phyloP scores from a whole-genome alignment of 1,139 yeast species.

The Blastobotrys indianensis region DNA sequence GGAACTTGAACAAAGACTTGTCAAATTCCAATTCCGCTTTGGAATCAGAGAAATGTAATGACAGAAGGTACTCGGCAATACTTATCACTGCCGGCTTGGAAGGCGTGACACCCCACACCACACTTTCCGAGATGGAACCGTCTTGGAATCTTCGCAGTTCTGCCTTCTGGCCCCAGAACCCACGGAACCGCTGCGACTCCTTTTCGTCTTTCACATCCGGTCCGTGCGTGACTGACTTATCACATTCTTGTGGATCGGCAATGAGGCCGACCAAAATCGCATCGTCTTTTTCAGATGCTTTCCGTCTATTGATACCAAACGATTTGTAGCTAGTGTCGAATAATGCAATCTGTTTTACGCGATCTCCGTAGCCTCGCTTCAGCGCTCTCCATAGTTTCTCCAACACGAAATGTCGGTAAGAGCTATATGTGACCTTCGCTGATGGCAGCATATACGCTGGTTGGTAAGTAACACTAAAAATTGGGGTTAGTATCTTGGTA shows the following conservation, averaged over 20 bases:
- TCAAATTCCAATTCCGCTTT: slow-evolving; percentile 20
- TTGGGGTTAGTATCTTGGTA: not conserved
- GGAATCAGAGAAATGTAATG: slow-evolving; percentile 51
- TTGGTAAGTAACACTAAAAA: not conserved
- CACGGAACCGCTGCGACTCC: slow-evolving; percentile 58
- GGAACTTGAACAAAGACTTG: slow-evolving; percentile 26
- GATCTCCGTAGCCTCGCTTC: slow-evolving; percentile 58
- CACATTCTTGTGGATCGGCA: slow-evolving; percentile 69
- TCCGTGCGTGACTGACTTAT: slow-evolving; percentile 78
- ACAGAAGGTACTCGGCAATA: slow-evolving; percentile 58
- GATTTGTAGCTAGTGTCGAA: slow-evolving; percentile 12
- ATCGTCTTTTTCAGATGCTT: slow-evolving; percentile 38
- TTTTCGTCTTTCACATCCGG: slow-evolving; percentile 59
- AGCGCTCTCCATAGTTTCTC: slow-evolving; percentile 57
- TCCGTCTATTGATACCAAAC: slow-evolving; percentile 53
- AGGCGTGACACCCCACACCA: slow-evolving; percentile 65
- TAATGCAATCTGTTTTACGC: slow-evolving; percentile 48
- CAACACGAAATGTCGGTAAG: slow-evolving; percentile 60
- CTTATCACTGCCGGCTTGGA: slow-evolving; percentile 57
- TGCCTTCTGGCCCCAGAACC: slow-evolving; percentile 85
- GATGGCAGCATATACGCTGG: slow-evolving; percentile 42
- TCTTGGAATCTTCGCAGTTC: slow-evolving; percentile 82
- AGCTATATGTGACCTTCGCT: slow-evolving; percentile 67
- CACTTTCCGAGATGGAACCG: slow-evolving; percentile 84
- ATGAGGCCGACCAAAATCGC: slow-evolving; percentile 51